These are phyloP conservation scores for Debaryomyces sp. DNA, from an alignment of 1,139 yeast genomes.

Conservation along the genomic window DNA sequence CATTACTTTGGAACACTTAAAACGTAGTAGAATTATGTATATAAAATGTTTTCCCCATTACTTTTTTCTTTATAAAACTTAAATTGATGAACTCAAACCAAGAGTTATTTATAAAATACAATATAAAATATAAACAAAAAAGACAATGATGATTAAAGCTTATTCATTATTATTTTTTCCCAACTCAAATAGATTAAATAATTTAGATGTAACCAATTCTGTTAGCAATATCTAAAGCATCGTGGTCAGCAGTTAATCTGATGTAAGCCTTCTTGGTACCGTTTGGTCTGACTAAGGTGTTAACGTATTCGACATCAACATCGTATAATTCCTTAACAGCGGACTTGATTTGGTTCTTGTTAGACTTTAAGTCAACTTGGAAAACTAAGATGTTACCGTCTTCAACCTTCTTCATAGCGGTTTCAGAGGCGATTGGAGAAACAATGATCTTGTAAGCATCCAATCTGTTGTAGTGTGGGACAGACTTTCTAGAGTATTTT, in stretches of 20 bases:
- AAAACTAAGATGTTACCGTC: slow-evolving; percentile 98
- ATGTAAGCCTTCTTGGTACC: slow-evolving; percentile 99
- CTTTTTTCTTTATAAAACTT: slow-evolving; percentile 14
- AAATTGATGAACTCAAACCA: slow-evolving; percentile 9
- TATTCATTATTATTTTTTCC: slow-evolving; percentile 10
- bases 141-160: slow-evolving; percentile 12
- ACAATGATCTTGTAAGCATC: slow-evolving; percentile 95
- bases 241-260: slow-evolving; percentile 98
- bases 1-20: neutral
- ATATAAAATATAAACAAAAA: slow-evolving; percentile 13
- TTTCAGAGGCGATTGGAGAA: slow-evolving; percentile 96
- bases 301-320: slow-evolving; percentile 90
- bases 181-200: slow-evolving; percentile 7
- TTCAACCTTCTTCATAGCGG: slow-evolving; percentile 99
- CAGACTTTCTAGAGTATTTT: slow-evolving; percentile 93
- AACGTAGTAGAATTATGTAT: slow-evolving; percentile 10
- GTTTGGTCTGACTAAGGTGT: slow-evolving; percentile 97
- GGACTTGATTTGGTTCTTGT: slow-evolving; percentile 97
- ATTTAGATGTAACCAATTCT: slow-evolving; percentile 96
- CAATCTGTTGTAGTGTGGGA: slow-evolving; percentile 96
- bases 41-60: slow-evolving; percentile 11
- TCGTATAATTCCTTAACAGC: slow-evolving; percentile 98
- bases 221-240: slow-evolving; percentile 99
- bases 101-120: slow-evolving; percentile 13
- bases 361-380: slow-evolving; percentile 95